Percentiles rank a stretch among this genome's conserved stretches.
phyloP scores from a whole-genome alignment of 1,284 basidiomycete species.

The Puccinia triticina region DNA sequence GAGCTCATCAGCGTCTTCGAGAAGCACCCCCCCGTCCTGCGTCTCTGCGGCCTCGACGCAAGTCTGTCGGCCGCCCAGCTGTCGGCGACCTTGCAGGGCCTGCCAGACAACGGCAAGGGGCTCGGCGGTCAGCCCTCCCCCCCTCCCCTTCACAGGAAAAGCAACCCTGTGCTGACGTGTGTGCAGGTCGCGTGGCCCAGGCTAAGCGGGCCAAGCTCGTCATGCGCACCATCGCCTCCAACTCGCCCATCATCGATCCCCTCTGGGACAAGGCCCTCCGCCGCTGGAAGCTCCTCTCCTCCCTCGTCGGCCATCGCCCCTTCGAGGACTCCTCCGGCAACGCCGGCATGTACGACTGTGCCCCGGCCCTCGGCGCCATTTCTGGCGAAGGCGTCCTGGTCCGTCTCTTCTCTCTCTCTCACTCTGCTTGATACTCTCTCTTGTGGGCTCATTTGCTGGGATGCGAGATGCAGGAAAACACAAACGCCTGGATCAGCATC shows the following conservation, averaged over 20 bases:
- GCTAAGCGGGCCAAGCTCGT: slow-evolving; percentile 50
- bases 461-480: slow-evolving; percentile 35
- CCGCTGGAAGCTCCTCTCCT: slow-evolving; percentile 43
- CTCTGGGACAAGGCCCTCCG: slow-evolving; percentile 50
- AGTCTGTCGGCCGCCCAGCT: slow-evolving; percentile 38
- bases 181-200: slow-evolving; percentile 48
- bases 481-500: slow-evolving; percentile 51
- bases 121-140: slow-evolving; percentile 40
- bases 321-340: slow-evolving; percentile 47
- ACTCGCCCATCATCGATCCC: slow-evolving; percentile 40
- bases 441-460: too few relatives aligned
- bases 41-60: slow-evolving; percentile 32
- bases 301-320: slow-evolving; percentile 46
- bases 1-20: slow-evolving; percentile 48
- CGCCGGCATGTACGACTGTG: slow-evolving; percentile 16
- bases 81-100: slow-evolving; percentile 38
- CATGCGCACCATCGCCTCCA: slow-evolving; percentile 35
- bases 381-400: slow-evolving; percentile 48
- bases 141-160: too few relatives aligned
- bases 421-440: not conserved
- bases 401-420: slow-evolving; percentile 5
- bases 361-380: slow-evolving; percentile 19
- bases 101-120: slow-evolving; percentile 50
- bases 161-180: too few relatives aligned
- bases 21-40: slow-evolving; percentile 36